These are phyloP conservation scores for Backusella luteola DNA, from an alignment of 192 early-diverging fungal species.

Conservation along the genomic window DNA sequence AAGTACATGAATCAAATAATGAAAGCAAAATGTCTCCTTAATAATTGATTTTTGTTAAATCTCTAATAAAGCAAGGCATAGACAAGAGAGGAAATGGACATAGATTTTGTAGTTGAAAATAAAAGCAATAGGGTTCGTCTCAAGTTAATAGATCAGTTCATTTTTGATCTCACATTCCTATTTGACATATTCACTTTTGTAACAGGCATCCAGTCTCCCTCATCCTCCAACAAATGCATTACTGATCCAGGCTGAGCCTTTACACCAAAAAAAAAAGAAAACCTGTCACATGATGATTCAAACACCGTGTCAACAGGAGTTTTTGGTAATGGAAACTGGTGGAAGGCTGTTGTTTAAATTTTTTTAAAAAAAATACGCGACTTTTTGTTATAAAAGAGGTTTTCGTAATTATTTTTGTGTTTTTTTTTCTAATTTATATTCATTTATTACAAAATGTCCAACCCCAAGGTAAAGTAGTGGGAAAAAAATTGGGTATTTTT, in stretches of 20 bases:
- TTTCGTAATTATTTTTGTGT: neutral
- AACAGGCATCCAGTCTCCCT: neutral
- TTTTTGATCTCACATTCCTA: too few species aligned
- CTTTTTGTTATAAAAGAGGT: neutral
- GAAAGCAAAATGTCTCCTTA: too few species aligned
- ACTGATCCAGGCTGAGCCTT: neutral
- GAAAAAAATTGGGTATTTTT: neutral
- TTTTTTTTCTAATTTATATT: neutral
- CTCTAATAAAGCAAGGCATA: too few species aligned
- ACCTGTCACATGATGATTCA: neutral
- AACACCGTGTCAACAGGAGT: neutral
- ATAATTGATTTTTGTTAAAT: too few species aligned
- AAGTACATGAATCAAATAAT: too few species aligned
- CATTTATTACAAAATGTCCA: neutral
- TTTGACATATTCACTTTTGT: too few species aligned
- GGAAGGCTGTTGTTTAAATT: neutral
- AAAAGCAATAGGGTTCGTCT: too few species aligned
- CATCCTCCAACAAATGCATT: too few species aligned
- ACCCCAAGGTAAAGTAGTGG: neutral
- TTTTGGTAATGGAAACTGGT: neutral
- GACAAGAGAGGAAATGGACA: too few species aligned
- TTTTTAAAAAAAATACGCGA: neutral
- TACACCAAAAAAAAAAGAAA: neutral
- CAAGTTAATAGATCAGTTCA: too few species aligned
- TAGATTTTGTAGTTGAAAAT: too few species aligned